Evolutionary conservation across 257 asterid species (phyloP), one percentile per base, ranked within the genome.

Genomic region (Nicotiana undulata): DNA sequence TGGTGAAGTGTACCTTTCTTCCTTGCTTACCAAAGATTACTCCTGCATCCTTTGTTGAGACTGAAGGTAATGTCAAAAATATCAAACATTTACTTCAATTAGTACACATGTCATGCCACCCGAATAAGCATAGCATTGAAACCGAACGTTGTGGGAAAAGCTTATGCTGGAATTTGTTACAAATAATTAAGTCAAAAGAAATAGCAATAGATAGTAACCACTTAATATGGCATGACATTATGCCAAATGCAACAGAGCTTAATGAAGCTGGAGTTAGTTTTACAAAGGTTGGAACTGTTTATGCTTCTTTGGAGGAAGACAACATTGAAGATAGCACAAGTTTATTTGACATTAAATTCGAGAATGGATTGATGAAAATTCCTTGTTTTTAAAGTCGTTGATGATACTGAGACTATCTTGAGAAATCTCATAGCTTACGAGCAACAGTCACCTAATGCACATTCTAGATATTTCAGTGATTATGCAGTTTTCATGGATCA

Each of bases 381-480:
- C 79, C 85, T 9, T 55, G 53, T 24, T 10, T 85, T 1, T 26
- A 12, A 12, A 6, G 32, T 85, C 16, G 75, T 56, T 22, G 83
- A 85, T 29, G 29, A 18, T 2, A 81, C 85, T 8, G 87, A 85
- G 52, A 66, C 40, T 2, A 15, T 85, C 72, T 77, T 85, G 0
- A 72, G 85, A 32, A 84, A 84, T 53, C 68, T 84, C 13, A 67
- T 84, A 20, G 87, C 87, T n/a, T 80, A 56, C 28, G 87, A 85
- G 81, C 83, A 77, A 40, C 65, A 81, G 15, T 46, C n/a, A 2
- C 20, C 44, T 3, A 56, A 72, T 34, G 5, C 6, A 34, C 6
- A 72, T 3, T 20, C 6, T 22, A 76, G 10, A 44, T 26, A 37
- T 79, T 79, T 85, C 24, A 52, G 74, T 4, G 74, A 74, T 22